These are phyloP conservation scores for Durio zibethinus DNA, from an alignment of 345 rosid genomes.

Conservation along the genomic window DNA sequence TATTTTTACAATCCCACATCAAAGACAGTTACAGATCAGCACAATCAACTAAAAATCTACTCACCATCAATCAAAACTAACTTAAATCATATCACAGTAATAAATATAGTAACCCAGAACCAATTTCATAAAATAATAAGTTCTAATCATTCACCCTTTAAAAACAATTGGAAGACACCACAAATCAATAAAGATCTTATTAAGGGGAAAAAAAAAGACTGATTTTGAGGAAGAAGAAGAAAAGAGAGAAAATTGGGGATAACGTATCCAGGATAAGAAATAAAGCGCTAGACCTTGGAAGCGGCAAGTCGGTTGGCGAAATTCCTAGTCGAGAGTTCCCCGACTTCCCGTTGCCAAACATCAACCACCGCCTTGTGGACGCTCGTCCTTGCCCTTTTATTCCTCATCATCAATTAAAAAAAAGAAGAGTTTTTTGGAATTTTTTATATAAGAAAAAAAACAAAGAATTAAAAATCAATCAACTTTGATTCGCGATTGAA, in stretches of 20 bases:
- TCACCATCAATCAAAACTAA: not conserved
- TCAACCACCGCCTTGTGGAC: conserved; percentile 51
- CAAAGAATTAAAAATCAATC: not conserved
- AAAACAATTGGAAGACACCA: not conserved
- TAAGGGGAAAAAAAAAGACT: not conserved
- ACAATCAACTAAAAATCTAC: not conserved
- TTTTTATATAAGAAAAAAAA: not conserved
- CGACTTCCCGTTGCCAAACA: conserved; percentile 74
- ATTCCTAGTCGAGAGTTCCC: conserved; percentile 57
- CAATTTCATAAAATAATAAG: not conserved
- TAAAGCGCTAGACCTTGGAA: conserved; percentile 53
- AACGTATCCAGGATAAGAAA: not conserved
- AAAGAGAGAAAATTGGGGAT: not conserved
- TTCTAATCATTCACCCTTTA: not conserved
- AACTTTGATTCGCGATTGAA: not conserved
- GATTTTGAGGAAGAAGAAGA: not conserved
- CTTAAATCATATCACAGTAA: not conserved
- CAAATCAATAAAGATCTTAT: not conserved
- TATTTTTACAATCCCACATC: not conserved
- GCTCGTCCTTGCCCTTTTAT: conserved; percentile 30
- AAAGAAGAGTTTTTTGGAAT: not conserved
- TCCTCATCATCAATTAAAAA: conserved; percentile 20
- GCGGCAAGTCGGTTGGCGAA: conserved; percentile 74
- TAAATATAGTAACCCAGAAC: not conserved
- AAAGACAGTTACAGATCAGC: not conserved